A percentile compares a stretch with the other conserved stretches of the same genome.
These are phyloP conservation scores for Metarhizium rileyi DNA, from an alignment of 2,329 filamentous ascomycete genomes.

Conservation along the genomic window DNA sequence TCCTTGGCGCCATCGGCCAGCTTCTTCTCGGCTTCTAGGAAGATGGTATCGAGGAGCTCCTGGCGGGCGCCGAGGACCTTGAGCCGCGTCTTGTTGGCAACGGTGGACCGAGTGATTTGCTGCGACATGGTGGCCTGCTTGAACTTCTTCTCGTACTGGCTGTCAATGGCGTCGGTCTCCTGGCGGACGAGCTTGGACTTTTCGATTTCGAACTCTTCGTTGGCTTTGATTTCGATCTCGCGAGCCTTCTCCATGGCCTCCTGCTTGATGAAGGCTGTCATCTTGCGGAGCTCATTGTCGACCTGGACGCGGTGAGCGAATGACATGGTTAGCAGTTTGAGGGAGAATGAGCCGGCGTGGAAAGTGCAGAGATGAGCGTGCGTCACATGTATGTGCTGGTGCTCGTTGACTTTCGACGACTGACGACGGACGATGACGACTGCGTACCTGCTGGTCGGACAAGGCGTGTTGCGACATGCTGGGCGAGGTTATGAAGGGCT, in stretches of 20 bases:
- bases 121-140: slow-evolving; percentile 97
- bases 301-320: slow-evolving; percentile 50
- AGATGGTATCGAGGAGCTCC: slow-evolving; percentile 83
- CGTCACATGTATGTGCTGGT: slow-evolving; percentile 12
- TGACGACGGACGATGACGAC: slow-evolving; percentile 8
- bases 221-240: slow-evolving; percentile 96
- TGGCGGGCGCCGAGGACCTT: slow-evolving; percentile 80
- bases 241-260: slow-evolving; percentile 94
- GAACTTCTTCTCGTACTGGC: slow-evolving; percentile 95
- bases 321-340: neutral
- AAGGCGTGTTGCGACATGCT: slow-evolving; percentile 94
- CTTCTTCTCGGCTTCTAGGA: slow-evolving; percentile 68
- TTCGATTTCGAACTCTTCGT: slow-evolving; percentile 98
- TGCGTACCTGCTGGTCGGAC: slow-evolving; percentile 86
- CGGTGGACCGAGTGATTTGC: slow-evolving; percentile 94
- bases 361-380: neutral
- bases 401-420: slow-evolving; percentile 8
- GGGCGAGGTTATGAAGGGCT: slow-evolving; percentile 20
- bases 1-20: slow-evolving; percentile 57
- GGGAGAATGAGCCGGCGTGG: neutral
- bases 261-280: slow-evolving; percentile 99
- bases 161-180: slow-evolving; percentile 88
- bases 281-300: slow-evolving; percentile 97
- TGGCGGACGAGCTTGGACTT: slow-evolving; percentile 97
- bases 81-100: slow-evolving; percentile 92